These are phyloP conservation scores for Nelumbo lutea DNA, from an alignment of 164 flowering plant species.

Conservation along the genomic window DNA sequence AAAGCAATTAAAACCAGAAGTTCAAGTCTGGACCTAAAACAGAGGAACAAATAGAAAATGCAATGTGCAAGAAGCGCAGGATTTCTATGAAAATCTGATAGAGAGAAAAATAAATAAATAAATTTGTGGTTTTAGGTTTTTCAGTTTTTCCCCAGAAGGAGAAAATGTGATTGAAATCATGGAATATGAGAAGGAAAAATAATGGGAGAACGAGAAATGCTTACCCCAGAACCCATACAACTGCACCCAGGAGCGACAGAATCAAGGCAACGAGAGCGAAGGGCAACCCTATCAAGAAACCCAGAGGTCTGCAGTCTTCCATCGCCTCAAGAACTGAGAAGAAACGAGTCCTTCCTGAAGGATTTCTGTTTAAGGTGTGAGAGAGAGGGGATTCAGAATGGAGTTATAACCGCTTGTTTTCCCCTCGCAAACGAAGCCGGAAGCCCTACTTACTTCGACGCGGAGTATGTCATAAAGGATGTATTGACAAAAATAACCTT, in stretches of 20 bases:
- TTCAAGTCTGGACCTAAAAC: background rate
- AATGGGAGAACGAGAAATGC: background rate
- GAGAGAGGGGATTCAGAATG: too few relatives aligned
- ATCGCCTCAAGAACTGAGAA: background rate
- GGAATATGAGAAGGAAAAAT: background rate
- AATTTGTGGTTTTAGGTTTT: too few relatives aligned
- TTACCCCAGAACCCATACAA: slow-evolving; percentile 35
- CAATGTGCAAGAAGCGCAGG: too few relatives aligned
- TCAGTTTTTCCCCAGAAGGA: too few relatives aligned
- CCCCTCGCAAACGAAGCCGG: too few relatives aligned
- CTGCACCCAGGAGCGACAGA: slow-evolving; percentile 24
- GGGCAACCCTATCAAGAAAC: slow-evolving; percentile 34
- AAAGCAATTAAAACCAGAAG: background rate
- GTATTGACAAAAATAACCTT: too few relatives aligned
- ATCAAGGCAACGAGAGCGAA: slow-evolving; percentile 32
- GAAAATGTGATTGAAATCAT: too few relatives aligned
- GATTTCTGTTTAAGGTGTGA: too few relatives aligned
- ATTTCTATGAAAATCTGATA: background rate
- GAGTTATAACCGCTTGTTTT: too few relatives aligned
- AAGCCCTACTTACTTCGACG: too few relatives aligned
- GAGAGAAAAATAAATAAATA: background rate
- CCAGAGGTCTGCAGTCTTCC: slow-evolving; percentile 37
- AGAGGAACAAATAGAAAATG: background rate
- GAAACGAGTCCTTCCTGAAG: too few relatives aligned
- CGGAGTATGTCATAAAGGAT: too few relatives aligned